These are phyloP conservation scores for Colletotrichum sp. DNA, from an alignment of 2,329 filamentous ascomycete genomes.

Conservation along the genomic window DNA sequence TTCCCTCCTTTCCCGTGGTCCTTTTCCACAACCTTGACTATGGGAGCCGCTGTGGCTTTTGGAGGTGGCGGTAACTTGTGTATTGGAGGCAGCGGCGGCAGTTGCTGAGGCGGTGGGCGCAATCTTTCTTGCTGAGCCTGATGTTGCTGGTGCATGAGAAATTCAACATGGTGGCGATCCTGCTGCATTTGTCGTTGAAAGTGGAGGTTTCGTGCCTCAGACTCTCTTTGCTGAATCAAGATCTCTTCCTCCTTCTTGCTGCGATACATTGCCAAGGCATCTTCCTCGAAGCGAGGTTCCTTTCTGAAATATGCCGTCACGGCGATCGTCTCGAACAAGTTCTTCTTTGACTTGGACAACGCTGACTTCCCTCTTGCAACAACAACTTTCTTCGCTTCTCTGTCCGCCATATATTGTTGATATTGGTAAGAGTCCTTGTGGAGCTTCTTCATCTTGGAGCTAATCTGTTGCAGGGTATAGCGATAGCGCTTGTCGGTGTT, in stretches of 20 bases:
- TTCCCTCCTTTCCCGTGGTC: constrained; percentile 7
- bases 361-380: not conserved
- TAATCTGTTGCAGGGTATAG: constrained; percentile 49
- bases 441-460: constrained; percentile 39
- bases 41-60: not conserved
- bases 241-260: not conserved
- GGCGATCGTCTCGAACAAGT: constrained; percentile 39
- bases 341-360: constrained; percentile 28
- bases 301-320: constrained; percentile 53
- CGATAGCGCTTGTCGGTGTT: constrained; percentile 44
- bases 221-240: constrained; percentile 18
- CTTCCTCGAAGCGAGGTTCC: constrained; percentile 35
- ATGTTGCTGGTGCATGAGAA: not conserved
- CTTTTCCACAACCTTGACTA: constrained; percentile 3
- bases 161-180: not conserved
- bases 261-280: constrained; percentile 31
- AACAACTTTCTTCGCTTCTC: not conserved
- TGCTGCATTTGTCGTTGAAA: not conserved
- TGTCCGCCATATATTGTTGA: constrained; percentile 1
- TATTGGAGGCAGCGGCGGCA: not conserved
- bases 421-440: constrained; percentile 20
- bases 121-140: not conserved
- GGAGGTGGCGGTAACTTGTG: not conserved
- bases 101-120: not conserved
- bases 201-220: constrained; percentile 11